Conservation (phyloP, 805 yeast genomes). For the Clavispora asparagi region DNA sequence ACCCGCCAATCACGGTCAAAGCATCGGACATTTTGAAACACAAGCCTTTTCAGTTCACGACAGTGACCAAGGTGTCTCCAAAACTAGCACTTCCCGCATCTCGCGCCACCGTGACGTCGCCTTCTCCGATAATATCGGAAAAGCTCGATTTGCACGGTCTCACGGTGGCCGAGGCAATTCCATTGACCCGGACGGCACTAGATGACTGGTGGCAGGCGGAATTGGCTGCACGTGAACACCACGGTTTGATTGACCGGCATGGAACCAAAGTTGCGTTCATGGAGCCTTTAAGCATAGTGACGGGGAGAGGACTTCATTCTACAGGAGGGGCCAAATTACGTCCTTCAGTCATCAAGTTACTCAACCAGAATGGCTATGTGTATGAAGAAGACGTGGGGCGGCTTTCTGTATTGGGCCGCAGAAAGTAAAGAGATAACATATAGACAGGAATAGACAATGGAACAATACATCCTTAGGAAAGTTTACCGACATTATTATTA, state of each 20-base stretch:
- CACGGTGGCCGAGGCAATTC: slow-evolving; percentile 43
- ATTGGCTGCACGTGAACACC: slow-evolving; percentile 30
- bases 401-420: slow-evolving; percentile 41
- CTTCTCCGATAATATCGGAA: too few species aligned
- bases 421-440: background rate
- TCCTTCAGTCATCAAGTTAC: slow-evolving; percentile 33
- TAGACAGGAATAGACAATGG: too few species aligned
- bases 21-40: background rate
- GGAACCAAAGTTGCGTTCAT: slow-evolving; percentile 36
- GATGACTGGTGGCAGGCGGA: slow-evolving; percentile 64
- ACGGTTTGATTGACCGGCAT: slow-evolving; percentile 31
- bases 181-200: slow-evolving; percentile 31
- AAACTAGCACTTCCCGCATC: too few species aligned
- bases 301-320: slow-evolving; percentile 73
- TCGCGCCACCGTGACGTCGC: background rate
- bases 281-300: slow-evolving; percentile 44
- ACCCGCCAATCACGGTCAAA: background rate
- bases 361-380: slow-evolving; percentile 33
- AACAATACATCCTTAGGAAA: too few species aligned
- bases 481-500: too few species aligned
- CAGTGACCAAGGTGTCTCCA: background rate
- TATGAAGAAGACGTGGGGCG: slow-evolving; percentile 44
- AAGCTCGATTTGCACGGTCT: slow-evolving; percentile 56
- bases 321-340: slow-evolving; percentile 44
- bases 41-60: background rate